Conservation (phyloP, 768 basidiomycete genomes). For the Boletus subparvulus region DNA sequence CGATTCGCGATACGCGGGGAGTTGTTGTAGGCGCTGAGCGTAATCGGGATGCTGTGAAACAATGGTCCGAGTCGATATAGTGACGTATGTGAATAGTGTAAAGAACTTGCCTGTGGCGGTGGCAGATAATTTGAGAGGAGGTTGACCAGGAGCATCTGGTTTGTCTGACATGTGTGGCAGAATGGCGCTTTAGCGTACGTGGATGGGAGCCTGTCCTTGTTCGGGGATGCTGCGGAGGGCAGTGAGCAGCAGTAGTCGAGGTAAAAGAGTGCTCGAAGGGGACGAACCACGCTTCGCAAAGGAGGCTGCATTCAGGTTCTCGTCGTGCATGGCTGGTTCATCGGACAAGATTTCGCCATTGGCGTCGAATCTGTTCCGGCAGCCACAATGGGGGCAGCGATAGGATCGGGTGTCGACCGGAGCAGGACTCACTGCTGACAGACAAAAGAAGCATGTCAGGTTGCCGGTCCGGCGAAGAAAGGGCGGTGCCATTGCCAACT, state of each 20-base stretch:
- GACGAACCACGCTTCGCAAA: slow-evolving; percentile 71
- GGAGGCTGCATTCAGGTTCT: slow-evolving; percentile 63
- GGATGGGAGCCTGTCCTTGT: slow-evolving; percentile 67
- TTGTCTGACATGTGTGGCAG: slow-evolving; percentile 89
- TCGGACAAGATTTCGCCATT: slow-evolving; percentile 79
- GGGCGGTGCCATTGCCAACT: slow-evolving; percentile 13
- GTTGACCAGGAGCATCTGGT: slow-evolving; percentile 84
- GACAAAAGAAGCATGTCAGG: slow-evolving; percentile 73
- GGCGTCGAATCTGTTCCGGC: slow-evolving; percentile 73
- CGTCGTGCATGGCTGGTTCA: slow-evolving; percentile 86
- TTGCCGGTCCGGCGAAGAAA: slow-evolving; percentile 55
- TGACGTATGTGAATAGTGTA: not conserved
- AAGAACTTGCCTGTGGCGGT: slow-evolving; percentile 57
- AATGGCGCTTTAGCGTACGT: slow-evolving; percentile 60
- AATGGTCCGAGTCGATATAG: not conserved
- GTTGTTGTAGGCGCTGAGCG: slow-evolving; percentile 54
- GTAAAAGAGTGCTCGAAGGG: not conserved
- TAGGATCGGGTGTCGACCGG: slow-evolving; percentile 57
- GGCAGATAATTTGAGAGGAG: slow-evolving; percentile 90
- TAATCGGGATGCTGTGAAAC: slow-evolving; percentile 70
- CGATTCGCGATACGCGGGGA: slow-evolving; percentile 71
- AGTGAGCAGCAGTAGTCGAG: not conserved
- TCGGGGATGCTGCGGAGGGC: slow-evolving; percentile 54
- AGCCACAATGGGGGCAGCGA: slow-evolving; percentile 63
- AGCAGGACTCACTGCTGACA: slow-evolving; percentile 40